Percentiles rank a stretch among this genome's conserved stretches.
These are phyloP conservation scores for Pyrus communis DNA, from an alignment of 306 rosid genomes.

Conservation along the genomic window DNA sequence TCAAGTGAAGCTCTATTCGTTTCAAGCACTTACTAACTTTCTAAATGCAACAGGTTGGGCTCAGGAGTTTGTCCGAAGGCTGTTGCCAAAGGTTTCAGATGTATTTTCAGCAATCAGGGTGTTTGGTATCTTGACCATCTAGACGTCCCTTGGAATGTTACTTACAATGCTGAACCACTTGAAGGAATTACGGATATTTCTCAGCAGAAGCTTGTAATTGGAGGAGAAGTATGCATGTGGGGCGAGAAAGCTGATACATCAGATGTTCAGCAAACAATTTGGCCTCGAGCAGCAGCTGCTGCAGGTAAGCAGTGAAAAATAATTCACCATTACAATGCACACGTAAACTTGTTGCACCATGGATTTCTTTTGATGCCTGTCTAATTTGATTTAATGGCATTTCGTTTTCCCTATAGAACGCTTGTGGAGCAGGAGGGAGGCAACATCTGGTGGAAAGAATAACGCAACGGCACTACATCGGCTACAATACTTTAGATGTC, in stretches of 20 bases:
- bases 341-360: not conserved
- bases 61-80: constrained; percentile 81
- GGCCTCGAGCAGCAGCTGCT: constrained; percentile 99
- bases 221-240: constrained; percentile 99
- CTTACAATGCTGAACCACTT: constrained; percentile 73
- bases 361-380: not conserved
- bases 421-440: constrained; percentile 65
- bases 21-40: not conserved
- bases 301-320: constrained; percentile 54
- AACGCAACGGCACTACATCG: constrained; percentile 48
- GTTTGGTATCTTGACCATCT: constrained; percentile 95
- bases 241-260: constrained; percentile 81
- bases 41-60: constrained; percentile 53
- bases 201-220: constrained; percentile 69
- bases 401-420: constrained; percentile 45
- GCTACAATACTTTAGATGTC: constrained; percentile 72
- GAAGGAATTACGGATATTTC: constrained; percentile 53
- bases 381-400: constrained; percentile 2
- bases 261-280: constrained; percentile 77
- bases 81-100: constrained; percentile 76
- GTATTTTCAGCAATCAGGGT: constrained; percentile 97
- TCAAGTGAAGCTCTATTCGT: constrained; percentile 5
- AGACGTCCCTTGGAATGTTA: constrained; percentile 78
- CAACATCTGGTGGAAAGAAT: constrained; percentile 26
- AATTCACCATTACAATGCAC: not conserved